Base-by-base conservation (phyloP, 129 eudicot species). In the Cynara cardunculus region DNA sequence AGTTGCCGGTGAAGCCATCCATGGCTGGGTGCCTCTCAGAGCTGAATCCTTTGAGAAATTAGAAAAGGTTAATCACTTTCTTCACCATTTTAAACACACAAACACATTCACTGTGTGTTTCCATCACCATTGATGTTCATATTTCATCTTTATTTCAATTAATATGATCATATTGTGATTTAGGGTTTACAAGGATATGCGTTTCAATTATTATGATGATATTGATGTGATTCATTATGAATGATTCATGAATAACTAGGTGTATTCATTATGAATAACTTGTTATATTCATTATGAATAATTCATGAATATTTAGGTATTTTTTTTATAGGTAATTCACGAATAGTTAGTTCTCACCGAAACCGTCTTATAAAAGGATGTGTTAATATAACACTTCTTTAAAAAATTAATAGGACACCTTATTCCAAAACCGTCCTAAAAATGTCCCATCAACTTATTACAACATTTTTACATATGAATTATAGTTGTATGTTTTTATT, bases 1-100 rank as follows among this genome's bases (percentile, higher is more conserved):
- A 25, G 97, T 93, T 32, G 97, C 97, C 25, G 90, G 97, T 71
- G 94, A 89, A 86, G 97, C 97, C 53, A 88, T 93, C 84, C 91
- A 91, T 67, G 98, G 98, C 8, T 91, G 93, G 97, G 90, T 93
- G 72, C 97, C 96, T 16, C 91, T 89, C 24, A 89, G 71, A 84
- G 91, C 97, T 10, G 97, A 92, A 62, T 93, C 96, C 11, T 93
- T 88, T 79, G 90, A 93, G 80, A 93, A 93, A 69, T 83, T 93
- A 26, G 97, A 93, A 82, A 93, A 93, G 96, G 97, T 90, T 64
- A n/a, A 18, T 78, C 19, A n/a, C 21, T 78, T 67, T 14, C 28
- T 19, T 73, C 77, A 76, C 22, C 56, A 32, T 76, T 59, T 61
- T 76, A 14, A 56, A 21, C 70, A 70, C 39, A 59, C 49, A 22